phyloP scores from a whole-genome alignment of 163 green algal genomes.

The Prototheca wickerhamii region DNA sequence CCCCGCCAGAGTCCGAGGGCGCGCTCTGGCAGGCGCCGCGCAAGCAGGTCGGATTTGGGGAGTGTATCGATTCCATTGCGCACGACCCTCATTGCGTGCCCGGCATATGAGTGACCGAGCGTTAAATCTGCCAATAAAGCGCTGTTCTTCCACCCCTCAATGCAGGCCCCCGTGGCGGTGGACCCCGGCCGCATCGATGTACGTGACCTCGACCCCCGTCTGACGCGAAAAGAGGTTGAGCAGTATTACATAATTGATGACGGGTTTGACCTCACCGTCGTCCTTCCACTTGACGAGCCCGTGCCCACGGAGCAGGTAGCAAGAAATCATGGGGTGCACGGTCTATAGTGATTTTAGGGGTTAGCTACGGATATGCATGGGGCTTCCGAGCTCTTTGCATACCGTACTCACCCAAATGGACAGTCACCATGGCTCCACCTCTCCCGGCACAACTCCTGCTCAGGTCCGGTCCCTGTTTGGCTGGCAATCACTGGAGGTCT shows the following conservation, averaged over 20 bases:
- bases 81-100: background rate
- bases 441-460: background rate
- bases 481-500: slow-evolving; percentile 20
- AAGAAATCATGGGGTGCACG: background rate
- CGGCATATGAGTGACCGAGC: background rate
- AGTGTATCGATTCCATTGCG: no score
- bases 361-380: no score
- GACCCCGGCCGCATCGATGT: slow-evolving; percentile 18
- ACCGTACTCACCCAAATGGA: no score
- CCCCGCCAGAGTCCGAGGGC: slow-evolving; percentile 15
- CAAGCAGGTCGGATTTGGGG: background rate
- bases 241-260: slow-evolving; percentile 29
- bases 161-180: slow-evolving; percentile 2
- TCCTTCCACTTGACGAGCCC: slow-evolving; percentile 16
- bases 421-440: background rate
- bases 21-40: slow-evolving; percentile 2
- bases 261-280: slow-evolving; percentile 26
- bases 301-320: slow-evolving; percentile 11
- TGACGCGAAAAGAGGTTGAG: slow-evolving; percentile 12
- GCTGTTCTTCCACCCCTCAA: background rate
- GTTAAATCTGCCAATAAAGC: background rate
- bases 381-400: no score
- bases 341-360: no score
- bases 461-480: slow-evolving; percentile 17
- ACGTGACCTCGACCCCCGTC: slow-evolving; percentile 11